Base-by-base conservation (phyloP, 1,284 basidiomycete species). In the Heterobasidion irregulare region DNA sequence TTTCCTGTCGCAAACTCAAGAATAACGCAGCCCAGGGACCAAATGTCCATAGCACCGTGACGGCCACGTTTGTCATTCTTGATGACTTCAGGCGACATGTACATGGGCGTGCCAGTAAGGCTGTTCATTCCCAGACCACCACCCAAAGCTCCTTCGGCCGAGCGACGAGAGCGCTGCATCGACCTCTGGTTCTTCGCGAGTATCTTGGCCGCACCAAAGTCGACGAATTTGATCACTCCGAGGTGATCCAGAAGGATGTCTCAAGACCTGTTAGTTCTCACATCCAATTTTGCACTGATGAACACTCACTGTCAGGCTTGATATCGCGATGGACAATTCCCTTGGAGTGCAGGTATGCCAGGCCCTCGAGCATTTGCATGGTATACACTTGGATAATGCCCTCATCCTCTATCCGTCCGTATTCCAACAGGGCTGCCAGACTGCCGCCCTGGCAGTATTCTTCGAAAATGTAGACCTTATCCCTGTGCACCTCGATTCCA, bases 31-130 rank as follows among this genome's bases (percentile, higher is more conserved):
- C 97, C 97, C 57, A 99, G 72, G 35, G 89, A 90, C 97, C 97
- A 99, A 48, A 99, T 88, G 68, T 99, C 97, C 85, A 98, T 97
- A 2, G 97, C 94, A n/a, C 96, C 96, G 58, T 92, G 85, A 54
- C 89, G 79, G 34, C 93, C 92, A 15, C 87, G 83, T 62, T 78
- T 85, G 62, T 92, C 89, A 63, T 88, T 94, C 72, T 98, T 94
- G 76, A 99, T 99, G 51, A 98, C 88, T 68, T 99, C 97, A 1
- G 97, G 97, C 9, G 94, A 96, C 92, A 99, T 98, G 72, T 99
- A 99, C 96, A 99, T 99, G 0, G 97, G 97, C 16, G 97, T 99
- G 12, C 97, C 97, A 2, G 96, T 98, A 36, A 98, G 75, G 66
- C 90, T 92, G 71, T 91, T 91, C 70, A 81, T 78, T 13, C 78